Percentiles rank a stretch among this genome's conserved stretches.
Conservation (phyloP, 352 stramenopile species). For the Globisporangium solare region DNA sequence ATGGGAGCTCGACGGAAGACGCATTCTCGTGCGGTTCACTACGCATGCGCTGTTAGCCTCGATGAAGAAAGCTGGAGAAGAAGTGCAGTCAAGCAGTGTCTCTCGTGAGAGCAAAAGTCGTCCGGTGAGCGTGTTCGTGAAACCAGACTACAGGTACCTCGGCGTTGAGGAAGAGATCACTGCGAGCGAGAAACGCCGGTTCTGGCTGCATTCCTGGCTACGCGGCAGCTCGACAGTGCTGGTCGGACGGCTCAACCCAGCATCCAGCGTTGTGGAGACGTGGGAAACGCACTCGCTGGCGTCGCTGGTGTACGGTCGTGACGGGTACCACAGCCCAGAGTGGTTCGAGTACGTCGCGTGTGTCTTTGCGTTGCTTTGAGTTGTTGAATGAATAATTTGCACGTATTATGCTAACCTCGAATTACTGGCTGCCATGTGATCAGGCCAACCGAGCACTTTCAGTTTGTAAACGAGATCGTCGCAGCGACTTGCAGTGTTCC, state of each 20-base stretch:
- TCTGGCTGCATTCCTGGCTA: slow-evolving; percentile 81
- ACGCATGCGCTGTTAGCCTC: slow-evolving; percentile 23
- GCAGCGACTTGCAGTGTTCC: slow-evolving; percentile 24
- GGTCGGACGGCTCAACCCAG: slow-evolving; percentile 39
- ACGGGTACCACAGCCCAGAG: slow-evolving; percentile 26
- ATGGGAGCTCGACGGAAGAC: slow-evolving; percentile 51
- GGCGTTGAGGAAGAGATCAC: slow-evolving; percentile 57
- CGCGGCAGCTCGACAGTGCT: slow-evolving; percentile 53
- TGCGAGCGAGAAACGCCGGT: slow-evolving; percentile 44
- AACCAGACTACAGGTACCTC: slow-evolving; percentile 53
- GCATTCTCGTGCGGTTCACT: slow-evolving; percentile 57
- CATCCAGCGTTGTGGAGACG: slow-evolving; percentile 22
- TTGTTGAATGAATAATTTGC: neutral
- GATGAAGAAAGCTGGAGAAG: neutral
- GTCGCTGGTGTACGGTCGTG: slow-evolving; percentile 39
- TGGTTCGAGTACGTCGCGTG: slow-evolving; percentile 49
- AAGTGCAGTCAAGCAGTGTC: neutral
- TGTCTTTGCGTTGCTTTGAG: neutral
- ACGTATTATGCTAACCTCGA: neutral
- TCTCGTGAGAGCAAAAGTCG: slow-evolving; percentile 1
- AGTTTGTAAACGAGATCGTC: slow-evolving; percentile 28
- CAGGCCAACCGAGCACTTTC: slow-evolving; percentile 35
- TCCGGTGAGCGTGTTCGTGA: slow-evolving; percentile 64
- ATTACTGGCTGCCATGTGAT: neutral
- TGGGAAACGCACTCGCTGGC: slow-evolving; percentile 46